Evolutionary conservation across 805 yeast genomes (phyloP), one percentile per base, ranked within the genome.

Genomic region (Candida cerambycidarum): DNA sequence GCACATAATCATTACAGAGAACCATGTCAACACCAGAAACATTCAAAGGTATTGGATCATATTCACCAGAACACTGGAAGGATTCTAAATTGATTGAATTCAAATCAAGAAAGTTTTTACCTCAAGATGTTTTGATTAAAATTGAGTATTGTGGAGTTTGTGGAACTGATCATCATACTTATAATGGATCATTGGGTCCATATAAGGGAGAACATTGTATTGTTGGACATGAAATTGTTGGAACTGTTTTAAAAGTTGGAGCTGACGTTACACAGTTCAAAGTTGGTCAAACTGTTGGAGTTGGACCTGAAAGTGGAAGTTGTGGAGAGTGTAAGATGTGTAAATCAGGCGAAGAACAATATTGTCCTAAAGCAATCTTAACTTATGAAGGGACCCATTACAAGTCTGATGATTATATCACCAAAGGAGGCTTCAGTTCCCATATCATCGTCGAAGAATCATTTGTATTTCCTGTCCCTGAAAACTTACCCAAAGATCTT

Each of bases 221-320:
- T 38, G 71, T 67, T 5, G 89, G 89, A 18, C 89, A 83, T 61
- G 89, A 83, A 61, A 73, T 83, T 47, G 65, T 82, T 36, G 89
- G 89, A 41, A 65, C 59, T 21, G 84, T 82, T 28, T 69, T 78
- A n/a, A 71, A 68, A 25, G 68, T 83, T 32, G 95, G 93, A 41
- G 51, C 69, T 7, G 67, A 75, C 34, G 80, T 85, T 47, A 57
- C 61, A 5, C 69, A 48, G 35, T 73, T 65, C 66, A 75, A 71
- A 56, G 56, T 82, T 19, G 96, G 95, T 42, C 83, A 88, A 50
- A 71, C 87, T 48, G 95, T 84, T 18, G 96, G 93, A 39, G 75
- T 85, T 38, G 95, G 95, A 53, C 92, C 93, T 16, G 80, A 76
- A 55, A 68, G 73, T 16, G 69, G 65, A 39, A 68, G 84, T 21